Percentiles rank a stretch among this genome's conserved stretches.
phyloP scores from a whole-genome alignment of 106 monocot species.

The Chionographis japonica region DNA sequence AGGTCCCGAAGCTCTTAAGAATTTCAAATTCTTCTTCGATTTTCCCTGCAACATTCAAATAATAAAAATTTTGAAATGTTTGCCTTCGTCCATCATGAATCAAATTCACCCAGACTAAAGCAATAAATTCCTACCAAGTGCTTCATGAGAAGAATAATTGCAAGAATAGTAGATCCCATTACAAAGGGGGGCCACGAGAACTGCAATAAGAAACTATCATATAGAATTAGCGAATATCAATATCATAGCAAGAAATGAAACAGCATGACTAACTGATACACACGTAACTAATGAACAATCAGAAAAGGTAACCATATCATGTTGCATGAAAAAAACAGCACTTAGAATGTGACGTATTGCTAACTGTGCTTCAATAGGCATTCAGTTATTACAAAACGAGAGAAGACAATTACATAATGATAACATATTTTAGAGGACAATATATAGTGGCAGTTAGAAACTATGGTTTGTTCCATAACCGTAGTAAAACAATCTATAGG shows the following conservation, averaged over 20 bases:
- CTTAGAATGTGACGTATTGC: no score
- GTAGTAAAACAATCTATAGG: no score
- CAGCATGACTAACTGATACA: not conserved
- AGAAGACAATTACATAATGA: no score
- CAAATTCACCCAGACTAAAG: not conserved
- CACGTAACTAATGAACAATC: no score
- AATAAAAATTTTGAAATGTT: no score
- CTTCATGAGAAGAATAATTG: slow-evolving; percentile 86
- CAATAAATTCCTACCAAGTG: slow-evolving; percentile 54
- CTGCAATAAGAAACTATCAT: slow-evolving; percentile 52
- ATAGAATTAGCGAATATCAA: slow-evolving; percentile 24
- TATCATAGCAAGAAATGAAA: slow-evolving; percentile 5
- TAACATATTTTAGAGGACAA: no score
- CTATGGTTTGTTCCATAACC: no score
- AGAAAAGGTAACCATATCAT: no score
- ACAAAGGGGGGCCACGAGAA: slow-evolving; percentile 95
- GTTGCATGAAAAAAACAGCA: no score
- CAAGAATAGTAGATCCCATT: slow-evolving; percentile 81
- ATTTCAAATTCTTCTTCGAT: slow-evolving; percentile 52
- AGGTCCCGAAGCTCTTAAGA: slow-evolving; percentile 82
- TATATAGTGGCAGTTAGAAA: no score
- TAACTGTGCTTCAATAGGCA: no score
- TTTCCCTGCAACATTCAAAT: slow-evolving; percentile 61
- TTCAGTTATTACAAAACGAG: no score
- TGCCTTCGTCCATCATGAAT: not conserved